Conservation (phyloP, 306 rosid species). For the Parietaria judaica region DNA sequence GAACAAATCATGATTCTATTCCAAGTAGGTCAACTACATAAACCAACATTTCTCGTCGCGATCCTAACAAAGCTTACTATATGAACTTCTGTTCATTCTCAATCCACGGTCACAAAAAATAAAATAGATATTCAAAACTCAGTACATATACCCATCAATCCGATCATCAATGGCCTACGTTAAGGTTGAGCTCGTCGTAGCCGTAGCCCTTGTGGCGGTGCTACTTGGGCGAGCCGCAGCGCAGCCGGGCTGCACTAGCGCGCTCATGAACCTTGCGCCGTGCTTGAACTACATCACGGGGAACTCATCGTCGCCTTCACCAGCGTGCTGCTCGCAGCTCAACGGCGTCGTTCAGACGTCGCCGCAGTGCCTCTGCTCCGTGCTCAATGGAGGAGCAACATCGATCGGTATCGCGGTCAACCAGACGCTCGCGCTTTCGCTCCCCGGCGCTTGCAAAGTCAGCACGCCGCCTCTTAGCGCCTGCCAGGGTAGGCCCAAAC, state of each 20-base stretch:
- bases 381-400: constrained; percentile 43
- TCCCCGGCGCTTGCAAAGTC: constrained; percentile 55
- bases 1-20: constrained; percentile 1
- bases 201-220: constrained; percentile 23
- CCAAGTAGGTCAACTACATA: constrained; percentile 45
- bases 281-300: constrained; percentile 60
- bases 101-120: background rate
- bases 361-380: constrained; percentile 62
- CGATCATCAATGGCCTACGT: constrained; percentile 14
- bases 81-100: constrained; percentile 1
- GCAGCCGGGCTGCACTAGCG: constrained; percentile 45
- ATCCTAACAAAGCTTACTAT: constrained; percentile 6
- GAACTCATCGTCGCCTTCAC: constrained; percentile 47
- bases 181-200: constrained; percentile 20
- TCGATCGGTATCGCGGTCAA: constrained; percentile 48
- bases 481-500: constrained; percentile 34
- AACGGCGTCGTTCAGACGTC: constrained; percentile 50
- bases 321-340: constrained; percentile 67
- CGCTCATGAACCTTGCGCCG: constrained; percentile 38
- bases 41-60: constrained; percentile 22
- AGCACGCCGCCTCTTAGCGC: constrained; percentile 53
- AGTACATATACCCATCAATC: background rate
- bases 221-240: constrained; percentile 32
- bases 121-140: background rate
- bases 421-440: constrained; percentile 53